A percentile compares a stretch with the other conserved stretches of the same genome.
These are phyloP conservation scores for Pugionium cornutum DNA, from an alignment of 345 rosid species.

Conservation along the genomic window DNA sequence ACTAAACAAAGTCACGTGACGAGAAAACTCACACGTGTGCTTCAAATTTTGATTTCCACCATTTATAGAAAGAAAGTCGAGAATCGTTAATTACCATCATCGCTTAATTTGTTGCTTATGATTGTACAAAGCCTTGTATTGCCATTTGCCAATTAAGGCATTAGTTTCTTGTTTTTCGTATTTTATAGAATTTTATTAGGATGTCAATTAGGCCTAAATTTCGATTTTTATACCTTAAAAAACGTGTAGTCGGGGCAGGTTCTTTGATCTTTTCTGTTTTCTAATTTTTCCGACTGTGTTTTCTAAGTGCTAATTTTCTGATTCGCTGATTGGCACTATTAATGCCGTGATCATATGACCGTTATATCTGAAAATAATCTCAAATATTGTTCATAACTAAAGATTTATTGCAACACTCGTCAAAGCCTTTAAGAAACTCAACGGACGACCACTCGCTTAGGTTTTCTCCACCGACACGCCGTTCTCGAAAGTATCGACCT, in stretches of 20 bases:
- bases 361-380: slow-evolving; percentile 12
- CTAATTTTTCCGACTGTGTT: background rate
- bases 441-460: slow-evolving; percentile 12
- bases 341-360: slow-evolving; percentile 8
- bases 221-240: background rate
- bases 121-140: no score
- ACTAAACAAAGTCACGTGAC: slow-evolving; percentile 33
- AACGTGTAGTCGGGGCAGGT: background rate
- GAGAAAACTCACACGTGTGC: slow-evolving; percentile 32
- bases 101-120: background rate
- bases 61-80: background rate
- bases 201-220: background rate
- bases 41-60: slow-evolving; percentile 30
- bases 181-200: background rate
- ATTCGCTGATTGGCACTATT: slow-evolving; percentile 1
- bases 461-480: slow-evolving; percentile 33
- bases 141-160: no score
- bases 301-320: background rate
- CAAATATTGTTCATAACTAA: background rate
- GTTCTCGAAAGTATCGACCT: slow-evolving; percentile 3
- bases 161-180: no score
- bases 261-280: background rate
- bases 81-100: background rate
- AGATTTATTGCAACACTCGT: background rate
- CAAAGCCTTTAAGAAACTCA: background rate